Base-by-base conservation (phyloP, 2,329 filamentous ascomycete species). In the Trichoderma sp. region DNA sequence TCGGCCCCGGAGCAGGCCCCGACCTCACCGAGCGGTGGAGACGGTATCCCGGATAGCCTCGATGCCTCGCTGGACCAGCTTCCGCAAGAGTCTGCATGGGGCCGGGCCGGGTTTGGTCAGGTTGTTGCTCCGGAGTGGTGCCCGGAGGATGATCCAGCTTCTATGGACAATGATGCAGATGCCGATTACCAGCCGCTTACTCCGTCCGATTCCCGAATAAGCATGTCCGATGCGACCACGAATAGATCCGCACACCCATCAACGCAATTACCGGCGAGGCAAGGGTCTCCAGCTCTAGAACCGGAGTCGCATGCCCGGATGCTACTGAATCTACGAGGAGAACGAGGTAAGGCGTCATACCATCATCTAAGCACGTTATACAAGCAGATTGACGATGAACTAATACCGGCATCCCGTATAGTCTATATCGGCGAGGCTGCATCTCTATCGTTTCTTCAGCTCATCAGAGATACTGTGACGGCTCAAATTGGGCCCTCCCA, bases 381-480 rank as follows among this genome's bases (percentile, higher is more conserved):
- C 9, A n/a, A 28, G 26, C 9, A 30, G 20, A 13, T 3, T 0
- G 6, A 8, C 11, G 1, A 15, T 26, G 11, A 34, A 17, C 66
- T 68, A 61, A 68, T 15, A 23, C 4, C 5, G 11, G 4, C 13
- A 36, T n/a, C 23, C 3, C 43, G 9, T 20, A 13, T 55, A 86
- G 83, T 87, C 0, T 87, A 84, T 64, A 81, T 86, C 62, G 83
- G 85, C n/a, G 80, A 83, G n/a, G 84, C 83, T 11, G 85, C 85
- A 1, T 84, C 85, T 0, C 78, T 90, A 15, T 88, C 87, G 0
- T 89, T 89, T 71, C 78, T 89, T 1, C 86, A 88, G 71, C 82
- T 88, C 43, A 80, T 88, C 15, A 82, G 86, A 15, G 80, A 84
- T 13, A 82, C 81, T 3, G 76, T 85, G 73, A 83, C 83, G 11